A percentile compares a stretch with the other conserved stretches of the same genome.
Conservation (phyloP, 345 rosid genomes). For the Trapa incisa region DNA sequence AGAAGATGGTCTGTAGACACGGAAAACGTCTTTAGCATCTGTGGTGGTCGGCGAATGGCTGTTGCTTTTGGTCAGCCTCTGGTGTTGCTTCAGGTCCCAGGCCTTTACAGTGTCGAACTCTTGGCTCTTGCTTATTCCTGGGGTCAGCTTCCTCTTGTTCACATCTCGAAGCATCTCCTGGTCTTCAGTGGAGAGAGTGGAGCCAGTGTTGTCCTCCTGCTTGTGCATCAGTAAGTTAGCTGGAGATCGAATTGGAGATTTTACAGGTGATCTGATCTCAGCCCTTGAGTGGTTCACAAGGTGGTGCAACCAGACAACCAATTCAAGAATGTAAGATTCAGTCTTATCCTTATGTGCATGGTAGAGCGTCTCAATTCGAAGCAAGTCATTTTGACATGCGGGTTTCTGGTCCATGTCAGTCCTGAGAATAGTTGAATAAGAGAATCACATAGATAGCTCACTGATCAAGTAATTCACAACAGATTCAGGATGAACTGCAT, state of each 20-base stretch:
- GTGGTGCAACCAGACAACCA: conserved; percentile 87
- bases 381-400: conserved; percentile 60
- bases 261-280: conserved; percentile 61
- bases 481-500: conserved; percentile 1
- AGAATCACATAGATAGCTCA: conserved; percentile 1
- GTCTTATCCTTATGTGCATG: conserved; percentile 93
- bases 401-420: conserved; percentile 61
- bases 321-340: conserved; percentile 60
- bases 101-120: conserved; percentile 61
- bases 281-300: conserved; percentile 71
- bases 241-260: conserved; percentile 81
- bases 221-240: conserved; percentile 28
- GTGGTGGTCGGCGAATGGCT: conserved; percentile 69
- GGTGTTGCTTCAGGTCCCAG: conserved; percentile 48
- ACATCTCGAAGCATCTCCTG: conserved; percentile 91
- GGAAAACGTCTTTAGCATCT: conserved; percentile 34
- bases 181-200: conserved; percentile 58
- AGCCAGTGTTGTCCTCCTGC: conserved; percentile 19
- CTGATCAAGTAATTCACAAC: neutral
- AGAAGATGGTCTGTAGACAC: conserved; percentile 52
- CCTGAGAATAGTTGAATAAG: conserved; percentile 24
- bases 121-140: conserved; percentile 96
- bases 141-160: conserved; percentile 65
- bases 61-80: conserved; percentile 82
- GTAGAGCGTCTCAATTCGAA: conserved; percentile 85